Percentiles rank a stretch among this genome's conserved stretches.
phyloP scores from a whole-genome alignment of 345 rosid species.

The Combretum micranthum region DNA sequence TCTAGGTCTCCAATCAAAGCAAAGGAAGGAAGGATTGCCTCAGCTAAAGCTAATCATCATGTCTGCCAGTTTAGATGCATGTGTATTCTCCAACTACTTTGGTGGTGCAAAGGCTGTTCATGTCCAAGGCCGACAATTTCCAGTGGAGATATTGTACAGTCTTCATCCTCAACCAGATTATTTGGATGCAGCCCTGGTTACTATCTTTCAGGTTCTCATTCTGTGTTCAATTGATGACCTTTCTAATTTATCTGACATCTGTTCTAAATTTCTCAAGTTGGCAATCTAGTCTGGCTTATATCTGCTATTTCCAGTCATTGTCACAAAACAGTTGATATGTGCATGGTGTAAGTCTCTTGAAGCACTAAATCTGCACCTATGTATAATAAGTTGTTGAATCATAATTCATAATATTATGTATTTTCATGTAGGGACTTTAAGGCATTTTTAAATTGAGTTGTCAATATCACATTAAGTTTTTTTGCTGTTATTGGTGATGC shows the following conservation, averaged over 20 bases:
- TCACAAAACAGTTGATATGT: not conserved
- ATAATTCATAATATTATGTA: too few relatives aligned
- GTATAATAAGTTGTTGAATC: too few relatives aligned
- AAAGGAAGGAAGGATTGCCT: slow-evolving; percentile 33
- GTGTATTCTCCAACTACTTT: slow-evolving; percentile 68
- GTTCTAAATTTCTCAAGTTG: not conserved
- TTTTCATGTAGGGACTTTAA: too few relatives aligned
- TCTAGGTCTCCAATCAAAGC: slow-evolving; percentile 15
- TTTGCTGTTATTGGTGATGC: too few relatives aligned
- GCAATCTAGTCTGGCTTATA: too few relatives aligned
- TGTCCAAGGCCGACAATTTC: slow-evolving; percentile 76
- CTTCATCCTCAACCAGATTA: slow-evolving; percentile 64
- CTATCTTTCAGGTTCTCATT: slow-evolving; percentile 73
- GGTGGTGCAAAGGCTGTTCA: slow-evolving; percentile 89
- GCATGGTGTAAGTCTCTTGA: too few relatives aligned
- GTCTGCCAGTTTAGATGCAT: slow-evolving; percentile 99
- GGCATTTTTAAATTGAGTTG: too few relatives aligned
- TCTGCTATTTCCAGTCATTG: not conserved
- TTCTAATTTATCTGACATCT: not conserved
- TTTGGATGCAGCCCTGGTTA: slow-evolving; percentile 67
- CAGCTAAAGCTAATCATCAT: slow-evolving; percentile 79
- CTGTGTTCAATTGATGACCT: too few relatives aligned
- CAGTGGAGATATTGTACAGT: slow-evolving; percentile 69
- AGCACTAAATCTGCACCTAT: too few relatives aligned
- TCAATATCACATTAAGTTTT: too few relatives aligned